phyloP scores from a whole-genome alignment of 768 basidiomycete species.

The Naganishia friedmannii region DNA sequence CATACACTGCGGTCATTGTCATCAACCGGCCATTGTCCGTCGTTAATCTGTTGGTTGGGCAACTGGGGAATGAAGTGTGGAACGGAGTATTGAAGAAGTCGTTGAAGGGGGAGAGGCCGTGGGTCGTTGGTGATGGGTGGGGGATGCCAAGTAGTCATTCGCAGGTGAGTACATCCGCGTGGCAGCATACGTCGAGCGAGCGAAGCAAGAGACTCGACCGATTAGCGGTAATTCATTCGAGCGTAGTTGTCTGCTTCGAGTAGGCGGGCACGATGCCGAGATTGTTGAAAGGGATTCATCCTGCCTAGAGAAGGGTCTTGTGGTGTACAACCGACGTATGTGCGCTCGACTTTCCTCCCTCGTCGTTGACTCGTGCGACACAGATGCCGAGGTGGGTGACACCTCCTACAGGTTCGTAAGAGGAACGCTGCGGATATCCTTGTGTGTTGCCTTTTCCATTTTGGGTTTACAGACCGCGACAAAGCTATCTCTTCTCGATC shows the following conservation, averaged over 20 bases:
- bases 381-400: too few relatives aligned
- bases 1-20: conserved; percentile 46
- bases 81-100: conserved; percentile 41
- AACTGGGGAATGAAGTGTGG: conserved; percentile 43
- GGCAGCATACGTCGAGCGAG: neutral
- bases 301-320: too few relatives aligned
- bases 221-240: too few relatives aligned
- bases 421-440: too few relatives aligned
- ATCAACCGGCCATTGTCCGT: conserved; percentile 45
- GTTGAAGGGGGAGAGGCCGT: conserved; percentile 42
- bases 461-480: neutral
- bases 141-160: conserved; percentile 51
- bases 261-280: too few relatives aligned
- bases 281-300: too few relatives aligned
- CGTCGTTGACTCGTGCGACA: too few relatives aligned
- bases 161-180: conserved; percentile 35
- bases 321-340: too few relatives aligned
- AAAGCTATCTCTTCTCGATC: neutral
- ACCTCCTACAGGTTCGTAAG: too few relatives aligned
- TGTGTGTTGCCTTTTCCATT: too few relatives aligned
- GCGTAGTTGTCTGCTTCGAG: too few relatives aligned
- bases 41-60: conserved; percentile 40
- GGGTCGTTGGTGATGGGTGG: conserved; percentile 45
- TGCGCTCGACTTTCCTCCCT: too few relatives aligned
- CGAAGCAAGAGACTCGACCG: neutral